A percentile compares a stretch with the other conserved stretches of the same genome.
phyloP scores from a whole-genome alignment of 352 stramenopile genomes.

The Phytophthora fragariaefolia region DNA sequence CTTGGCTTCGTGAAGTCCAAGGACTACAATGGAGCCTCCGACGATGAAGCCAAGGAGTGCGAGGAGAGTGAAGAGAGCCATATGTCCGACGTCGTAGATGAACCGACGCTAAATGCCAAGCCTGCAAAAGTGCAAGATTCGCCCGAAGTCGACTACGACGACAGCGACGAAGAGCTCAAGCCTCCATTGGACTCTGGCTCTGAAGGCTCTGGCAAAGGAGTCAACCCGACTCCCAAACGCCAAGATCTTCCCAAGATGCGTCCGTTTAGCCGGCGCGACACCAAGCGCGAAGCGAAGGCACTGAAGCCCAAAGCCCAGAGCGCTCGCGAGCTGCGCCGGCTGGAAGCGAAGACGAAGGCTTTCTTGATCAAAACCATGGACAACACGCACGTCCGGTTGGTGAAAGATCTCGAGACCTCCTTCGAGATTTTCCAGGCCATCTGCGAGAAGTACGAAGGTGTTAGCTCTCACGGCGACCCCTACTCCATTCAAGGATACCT shows the following conservation, averaged over 20 bases:
- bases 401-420: background rate
- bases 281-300: background rate
- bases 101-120: background rate
- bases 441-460: slow-evolving; percentile 7
- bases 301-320: too few species aligned
- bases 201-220: background rate
- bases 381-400: slow-evolving; percentile 2
- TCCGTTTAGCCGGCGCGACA: background rate
- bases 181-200: background rate
- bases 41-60: background rate
- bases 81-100: background rate
- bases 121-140: background rate
- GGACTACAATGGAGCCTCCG: background rate
- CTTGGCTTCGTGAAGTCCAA: background rate
- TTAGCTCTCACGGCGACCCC: background rate
- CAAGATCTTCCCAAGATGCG: background rate
- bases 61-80: background rate
- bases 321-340: background rate
- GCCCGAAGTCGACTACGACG: background rate
- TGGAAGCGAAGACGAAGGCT: background rate
- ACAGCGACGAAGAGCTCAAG: background rate
- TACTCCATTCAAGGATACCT: slow-evolving; percentile 8
- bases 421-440: slow-evolving; percentile 1
- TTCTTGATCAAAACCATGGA: slow-evolving; percentile 15
- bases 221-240: background rate